Percentiles rank a stretch among this genome's conserved stretches.
phyloP scores from a whole-genome alignment of 75 land plant genomes.

The Sequoia sempervirens region DNA sequence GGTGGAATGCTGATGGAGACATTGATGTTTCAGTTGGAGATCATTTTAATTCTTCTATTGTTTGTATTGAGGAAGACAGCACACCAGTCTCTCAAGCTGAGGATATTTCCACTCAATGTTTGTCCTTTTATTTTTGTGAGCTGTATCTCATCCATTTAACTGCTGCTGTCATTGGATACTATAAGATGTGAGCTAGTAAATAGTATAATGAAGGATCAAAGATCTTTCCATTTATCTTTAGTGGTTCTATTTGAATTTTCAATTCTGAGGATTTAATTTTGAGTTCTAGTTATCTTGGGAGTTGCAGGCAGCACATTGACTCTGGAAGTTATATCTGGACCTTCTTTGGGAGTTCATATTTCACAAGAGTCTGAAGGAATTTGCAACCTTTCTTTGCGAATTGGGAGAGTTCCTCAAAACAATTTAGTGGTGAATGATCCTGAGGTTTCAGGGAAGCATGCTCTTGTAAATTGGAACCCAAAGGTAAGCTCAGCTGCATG shows the following conservation, averaged over 20 bases:
- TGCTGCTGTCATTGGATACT: background rate
- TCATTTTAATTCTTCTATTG: background rate
- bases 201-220: background rate
- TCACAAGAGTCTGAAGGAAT: conserved; percentile 32
- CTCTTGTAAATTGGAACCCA: conserved; percentile 73
- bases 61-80: background rate
- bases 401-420: conserved; percentile 87
- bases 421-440: conserved; percentile 79
- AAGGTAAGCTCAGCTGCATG: conserved; percentile 38
- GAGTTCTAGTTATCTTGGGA: conserved; percentile 1
- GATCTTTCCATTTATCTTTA: background rate
- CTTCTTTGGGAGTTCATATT: conserved; percentile 51
- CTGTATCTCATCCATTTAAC: background rate
- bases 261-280: background rate
- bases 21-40: background rate
- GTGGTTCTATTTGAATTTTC: background rate
- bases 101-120: conserved; percentile 1
- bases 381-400: conserved; percentile 44
- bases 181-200: background rate
- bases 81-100: background rate
- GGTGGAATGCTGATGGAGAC: background rate
- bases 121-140: background rate
- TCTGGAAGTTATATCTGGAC: conserved; percentile 83
- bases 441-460: conserved; percentile 99
- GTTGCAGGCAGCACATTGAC: conserved; percentile 69